phyloP scores from a whole-genome alignment of 371 early-diverging fungal genomes.

The Mortierella sp. region DNA sequence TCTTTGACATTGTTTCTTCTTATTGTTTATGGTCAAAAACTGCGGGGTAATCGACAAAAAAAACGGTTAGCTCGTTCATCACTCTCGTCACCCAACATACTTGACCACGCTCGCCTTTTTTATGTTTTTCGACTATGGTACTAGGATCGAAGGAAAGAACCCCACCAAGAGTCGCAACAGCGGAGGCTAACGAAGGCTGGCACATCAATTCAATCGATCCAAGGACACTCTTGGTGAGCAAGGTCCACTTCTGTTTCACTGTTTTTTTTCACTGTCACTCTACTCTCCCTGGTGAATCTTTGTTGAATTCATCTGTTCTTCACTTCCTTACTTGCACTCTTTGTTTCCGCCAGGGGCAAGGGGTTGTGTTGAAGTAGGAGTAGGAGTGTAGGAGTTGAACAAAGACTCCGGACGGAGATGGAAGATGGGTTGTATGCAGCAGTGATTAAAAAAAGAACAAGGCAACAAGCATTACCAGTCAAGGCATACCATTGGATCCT shows the following conservation, averaged over 20 bases:
- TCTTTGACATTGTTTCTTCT: background rate
- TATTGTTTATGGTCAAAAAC: background rate
- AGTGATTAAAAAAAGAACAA: background rate
- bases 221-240: too few relatives aligned
- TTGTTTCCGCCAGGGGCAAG: background rate
- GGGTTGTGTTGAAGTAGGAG: too few relatives aligned
- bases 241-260: too few relatives aligned
- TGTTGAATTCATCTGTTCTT: background rate
- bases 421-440: conserved; percentile 1
- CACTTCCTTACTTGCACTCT: background rate
- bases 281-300: background rate
- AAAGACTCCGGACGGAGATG: background rate
- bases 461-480: too few relatives aligned
- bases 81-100: background rate
- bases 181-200: background rate
- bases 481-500: too few relatives aligned
- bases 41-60: background rate
- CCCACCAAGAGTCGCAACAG: background rate
- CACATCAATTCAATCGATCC: background rate
- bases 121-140: background rate
- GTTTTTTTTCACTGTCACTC: background rate
- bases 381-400: background rate
- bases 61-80: background rate
- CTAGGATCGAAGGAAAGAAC: too few relatives aligned
- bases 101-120: background rate